Percentiles rank a stretch among this genome's conserved stretches.
phyloP scores from a whole-genome alignment of 2,329 filamentous ascomycete species.

The Ascochyta lentis region DNA sequence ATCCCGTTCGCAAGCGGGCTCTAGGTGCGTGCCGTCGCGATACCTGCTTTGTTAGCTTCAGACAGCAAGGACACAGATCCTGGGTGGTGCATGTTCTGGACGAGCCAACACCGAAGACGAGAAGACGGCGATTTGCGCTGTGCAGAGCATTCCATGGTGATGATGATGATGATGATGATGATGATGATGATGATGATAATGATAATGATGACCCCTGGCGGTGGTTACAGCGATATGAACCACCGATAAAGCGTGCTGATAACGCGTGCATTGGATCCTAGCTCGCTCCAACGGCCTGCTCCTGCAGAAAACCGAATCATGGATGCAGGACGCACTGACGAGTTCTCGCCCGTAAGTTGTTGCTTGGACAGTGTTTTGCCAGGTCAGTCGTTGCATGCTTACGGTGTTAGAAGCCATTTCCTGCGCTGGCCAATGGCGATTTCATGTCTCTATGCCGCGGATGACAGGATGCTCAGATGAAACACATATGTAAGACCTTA shows the following conservation, averaged over 20 bases:
- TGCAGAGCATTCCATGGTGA: slow-evolving; percentile 22
- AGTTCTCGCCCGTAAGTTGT: slow-evolving; percentile 8
- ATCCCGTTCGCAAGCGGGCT: slow-evolving; percentile 29
- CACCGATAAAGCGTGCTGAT: slow-evolving; percentile 10
- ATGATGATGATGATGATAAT: no score
- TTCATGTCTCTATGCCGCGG: slow-evolving; percentile 1
- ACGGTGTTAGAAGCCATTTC: slow-evolving; percentile 18
- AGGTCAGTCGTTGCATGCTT: slow-evolving; percentile 38
- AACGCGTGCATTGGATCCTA: slow-evolving; percentile 25
- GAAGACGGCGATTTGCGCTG: background rate
- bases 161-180: background rate
- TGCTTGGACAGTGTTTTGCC: slow-evolving; percentile 41
- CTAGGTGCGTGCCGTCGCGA: slow-evolving; percentile 39
- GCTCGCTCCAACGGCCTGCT: slow-evolving; percentile 19
- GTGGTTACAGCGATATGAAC: background rate
- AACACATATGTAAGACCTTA: slow-evolving; percentile 24
- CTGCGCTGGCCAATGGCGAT: slow-evolving; percentile 28
- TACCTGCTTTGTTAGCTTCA: slow-evolving; percentile 28
- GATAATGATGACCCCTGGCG: background rate
- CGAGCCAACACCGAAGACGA: slow-evolving; percentile 6
- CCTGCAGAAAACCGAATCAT: slow-evolving; percentile 25
- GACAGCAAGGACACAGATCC: slow-evolving; percentile 9
- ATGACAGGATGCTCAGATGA: slow-evolving; percentile 20
- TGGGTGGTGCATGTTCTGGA: slow-evolving; percentile 12
- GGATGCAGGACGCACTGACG: slow-evolving; percentile 27